Base-by-base conservation (phyloP, 1,284 basidiomycete genomes). In the Microbotryum lychnidis-dioicae region DNA sequence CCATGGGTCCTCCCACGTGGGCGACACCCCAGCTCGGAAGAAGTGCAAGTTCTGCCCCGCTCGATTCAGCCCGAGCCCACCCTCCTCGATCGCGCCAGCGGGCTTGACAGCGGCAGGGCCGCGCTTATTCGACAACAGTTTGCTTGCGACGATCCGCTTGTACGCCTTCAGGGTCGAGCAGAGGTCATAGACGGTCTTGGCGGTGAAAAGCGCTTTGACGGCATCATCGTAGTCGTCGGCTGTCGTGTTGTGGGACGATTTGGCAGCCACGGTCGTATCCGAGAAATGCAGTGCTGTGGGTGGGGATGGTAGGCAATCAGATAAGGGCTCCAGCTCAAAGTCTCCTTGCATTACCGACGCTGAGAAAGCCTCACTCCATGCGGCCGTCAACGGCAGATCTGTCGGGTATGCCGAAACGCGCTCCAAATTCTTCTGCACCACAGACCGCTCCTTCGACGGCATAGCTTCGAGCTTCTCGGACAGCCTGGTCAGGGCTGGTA, bases 1-100 rank as follows among this genome's bases (percentile, higher is more conserved):
- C 57, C 63, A 68, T n/a, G 64, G 60, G 47, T 68, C 67, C 50
- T 68, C 67, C 67, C 67, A 68, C 5, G 67, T 66, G 27, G 67
- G 67, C 25, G n/a, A 46, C 37, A 68, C 66, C 5, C 67, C 67
- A 2, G 60, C 53, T 3, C 64, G 53, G 62, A 68, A 68, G 50
- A 68, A 68, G 52, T 68, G 65, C 54, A 68, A 50, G 62, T 68
- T 68, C 58, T 60, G 58, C 10, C 67, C 65, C n/a, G 64, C 57
- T 4, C 67, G 56, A 44, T 45, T 56, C 21, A 66, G 51, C n/a
- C 67, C 64, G 9, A 64, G 44, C 16, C 45, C 33, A 31, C 37
- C 37, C 12, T 42, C 37, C 37, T 42, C 37, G 37, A 42, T 4
- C 37, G 37, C 37, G 16, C 37, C 37, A 4, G 37, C 37, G 4